Base-by-base conservation (phyloP, 768 basidiomycete species). In the Panaeolus cyanescens region DNA sequence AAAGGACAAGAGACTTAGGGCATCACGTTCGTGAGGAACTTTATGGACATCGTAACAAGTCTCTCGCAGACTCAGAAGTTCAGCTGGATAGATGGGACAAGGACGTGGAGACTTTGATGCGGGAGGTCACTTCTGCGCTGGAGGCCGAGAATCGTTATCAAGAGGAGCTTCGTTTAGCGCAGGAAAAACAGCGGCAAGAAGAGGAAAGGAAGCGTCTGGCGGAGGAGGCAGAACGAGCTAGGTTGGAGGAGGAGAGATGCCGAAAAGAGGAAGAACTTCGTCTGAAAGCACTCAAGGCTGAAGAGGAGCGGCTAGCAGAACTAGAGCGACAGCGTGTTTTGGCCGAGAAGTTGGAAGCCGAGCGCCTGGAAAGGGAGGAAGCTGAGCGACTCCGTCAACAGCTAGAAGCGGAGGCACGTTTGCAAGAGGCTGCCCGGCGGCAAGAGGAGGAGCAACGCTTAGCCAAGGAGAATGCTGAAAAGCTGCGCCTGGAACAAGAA, bases 11-110 rank as follows among this genome's bases (percentile, higher is more conserved):
- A 42, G 70, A 74, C 1, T 71, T 75, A 31, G 85, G 87, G 56
- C 58, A 75, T 17, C 68, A 76, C 39, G 73, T 81, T n/a, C 79
- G 81, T 40, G 81, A 86, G 53, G 68, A 69, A 20, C 59, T 92
- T 1, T 79, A 84, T 59, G 71, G 76, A 19, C 71, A 85, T 12
- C 82, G 90, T 42, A 72, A 74, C 40, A 76, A 79, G 59, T 77
- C 78, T 6, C 75, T 85, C 15, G 81, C 87, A 65, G 83, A 86
- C 62, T 74, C 79, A 0, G 84, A 87, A 63, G 62, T 77, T 17
- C 79, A 76, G 39, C 73, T 85, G 54, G 78, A 72, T 34, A 70
- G 74, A 0, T 90, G 85, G 84, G 70, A 77, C 37, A 80, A 84
- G 59, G 77, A 77, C 60, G 62, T 77, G 25, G 74, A 75, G 19